Conservation (phyloP, 176 grass and related monocot genomes). For the Musa itinerans region DNA sequence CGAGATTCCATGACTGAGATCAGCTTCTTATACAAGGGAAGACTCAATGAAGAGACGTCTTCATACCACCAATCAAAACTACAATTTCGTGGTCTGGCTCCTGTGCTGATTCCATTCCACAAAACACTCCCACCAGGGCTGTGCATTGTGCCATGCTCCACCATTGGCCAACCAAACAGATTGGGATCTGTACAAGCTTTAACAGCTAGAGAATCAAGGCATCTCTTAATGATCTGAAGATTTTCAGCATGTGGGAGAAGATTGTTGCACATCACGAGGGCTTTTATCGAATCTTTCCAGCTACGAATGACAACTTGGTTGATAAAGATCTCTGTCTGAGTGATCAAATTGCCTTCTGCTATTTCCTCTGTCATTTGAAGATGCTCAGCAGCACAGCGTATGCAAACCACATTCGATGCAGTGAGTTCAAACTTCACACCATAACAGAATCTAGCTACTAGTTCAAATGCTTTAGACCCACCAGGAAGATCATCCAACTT, state of each 20-base stretch:
- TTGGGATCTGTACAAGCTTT: constrained; percentile 9
- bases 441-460: constrained; percentile 12
- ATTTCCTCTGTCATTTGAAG: constrained; percentile 17
- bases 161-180: constrained; percentile 5
- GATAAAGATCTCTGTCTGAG: constrained; percentile 9
- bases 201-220: constrained; percentile 13
- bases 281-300: constrained; percentile 14
- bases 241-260: constrained; percentile 14
- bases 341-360: constrained; percentile 9
- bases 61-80: constrained; percentile 18
- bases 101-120: constrained; percentile 16
- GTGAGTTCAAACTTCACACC: constrained; percentile 12
- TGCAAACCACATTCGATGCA: constrained; percentile 6
- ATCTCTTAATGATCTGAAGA: constrained; percentile 11
- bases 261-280: constrained; percentile 1
- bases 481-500: constrained; percentile 8
- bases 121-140: constrained; percentile 18
- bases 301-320: constrained; percentile 3
- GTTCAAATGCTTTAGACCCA: constrained; percentile 8
- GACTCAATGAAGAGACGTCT: not conserved
- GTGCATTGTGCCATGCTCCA: constrained; percentile 1
- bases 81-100: constrained; percentile 4
- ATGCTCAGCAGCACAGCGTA: constrained; percentile 7
- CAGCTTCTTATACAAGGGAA: constrained; percentile 10
- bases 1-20: constrained; percentile 18